Evolutionary conservation across 2,329 filamentous ascomycete species (phyloP).

Genomic region (Pestalotiopsis fici): DNA sequence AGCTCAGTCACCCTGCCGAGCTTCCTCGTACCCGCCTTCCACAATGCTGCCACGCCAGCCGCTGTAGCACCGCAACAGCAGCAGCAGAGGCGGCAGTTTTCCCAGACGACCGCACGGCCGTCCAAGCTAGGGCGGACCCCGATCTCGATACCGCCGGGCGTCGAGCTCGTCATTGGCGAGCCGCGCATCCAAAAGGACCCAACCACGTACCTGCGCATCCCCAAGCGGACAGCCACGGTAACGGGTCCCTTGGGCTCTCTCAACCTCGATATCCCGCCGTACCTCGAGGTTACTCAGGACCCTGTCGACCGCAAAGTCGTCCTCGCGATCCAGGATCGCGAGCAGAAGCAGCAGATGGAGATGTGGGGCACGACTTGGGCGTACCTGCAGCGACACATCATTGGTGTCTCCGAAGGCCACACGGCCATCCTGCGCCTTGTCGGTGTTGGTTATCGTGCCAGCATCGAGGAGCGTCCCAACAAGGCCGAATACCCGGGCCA

Average conservation of each 20-base stretch:
- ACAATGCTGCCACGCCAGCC: too few species aligned
- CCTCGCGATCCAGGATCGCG: slow-evolving; percentile 69
- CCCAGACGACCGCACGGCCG: slow-evolving; percentile 62
- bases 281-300: slow-evolving; percentile 72
- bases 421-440: slow-evolving; percentile 90
- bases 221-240: slow-evolving; percentile 70
- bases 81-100: slow-evolving; percentile 60
- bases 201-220: slow-evolving; percentile 62
- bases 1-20: slow-evolving; percentile 58
- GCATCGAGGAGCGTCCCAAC: slow-evolving; percentile 73
- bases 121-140: slow-evolving; percentile 88
- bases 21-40: slow-evolving; percentile 75
- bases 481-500: slow-evolving; percentile 80
- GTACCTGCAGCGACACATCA: slow-evolving; percentile 86
- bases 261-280: slow-evolving; percentile 77
- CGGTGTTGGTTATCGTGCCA: slow-evolving; percentile 92
- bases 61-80: slow-evolving; percentile 26
- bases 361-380: slow-evolving; percentile 96
- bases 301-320: slow-evolving; percentile 60
- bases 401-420: slow-evolving; percentile 95
- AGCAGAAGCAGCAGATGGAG: slow-evolving; percentile 75
- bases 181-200: slow-evolving; percentile 53
- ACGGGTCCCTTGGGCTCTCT: slow-evolving; percentile 82
- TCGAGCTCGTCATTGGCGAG: slow-evolving; percentile 73
- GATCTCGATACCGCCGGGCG: slow-evolving; percentile 80